Evolutionary conservation across 495 filamentous ascomycete genomes (phyloP).

Genomic region (Penicillium silybi): DNA sequence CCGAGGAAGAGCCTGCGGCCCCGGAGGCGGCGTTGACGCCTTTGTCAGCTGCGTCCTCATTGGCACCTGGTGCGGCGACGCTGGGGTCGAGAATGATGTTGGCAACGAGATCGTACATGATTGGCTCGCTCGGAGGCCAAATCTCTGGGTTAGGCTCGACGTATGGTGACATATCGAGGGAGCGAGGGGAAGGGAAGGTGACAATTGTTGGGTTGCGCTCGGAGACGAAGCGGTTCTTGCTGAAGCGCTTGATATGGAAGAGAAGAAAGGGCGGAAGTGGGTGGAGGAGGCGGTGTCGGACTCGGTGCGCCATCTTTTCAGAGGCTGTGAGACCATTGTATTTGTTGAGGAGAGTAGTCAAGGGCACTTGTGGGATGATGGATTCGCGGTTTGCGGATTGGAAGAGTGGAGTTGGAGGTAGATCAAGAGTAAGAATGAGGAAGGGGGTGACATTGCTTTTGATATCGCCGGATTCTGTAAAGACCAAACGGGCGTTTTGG

Average conservation of each 20-base stretch:
- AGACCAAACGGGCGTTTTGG: slow-evolving; percentile 77
- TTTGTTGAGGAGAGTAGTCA: slow-evolving; percentile 85
- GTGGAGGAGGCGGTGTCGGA: slow-evolving; percentile 85
- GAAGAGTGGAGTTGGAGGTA: slow-evolving; percentile 93
- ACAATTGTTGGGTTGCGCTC: slow-evolving; percentile 99
- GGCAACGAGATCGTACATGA: slow-evolving; percentile 94
- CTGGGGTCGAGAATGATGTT: slow-evolving; percentile 70
- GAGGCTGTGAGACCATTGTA: slow-evolving; percentile 89
- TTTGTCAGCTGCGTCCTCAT: slow-evolving; percentile 76
- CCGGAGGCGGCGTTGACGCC: slow-evolving; percentile 74
- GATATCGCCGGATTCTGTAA: slow-evolving; percentile 84
- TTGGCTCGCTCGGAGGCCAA: slow-evolving; percentile 70
- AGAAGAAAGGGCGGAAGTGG: slow-evolving; percentile 88
- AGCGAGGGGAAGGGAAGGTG: slow-evolving; percentile 74
- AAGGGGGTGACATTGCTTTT: slow-evolving; percentile 72
- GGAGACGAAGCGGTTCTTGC: slow-evolving; percentile 87
- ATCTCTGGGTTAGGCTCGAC: slow-evolving; percentile 68
- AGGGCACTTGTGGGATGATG: slow-evolving; percentile 92
- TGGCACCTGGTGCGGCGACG: slow-evolving; percentile 75
- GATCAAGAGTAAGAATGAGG: slow-evolving; percentile 86
- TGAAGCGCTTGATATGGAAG: slow-evolving; percentile 97
- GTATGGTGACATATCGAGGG: slow-evolving; percentile 83
- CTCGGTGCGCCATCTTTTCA: slow-evolving; percentile 79
- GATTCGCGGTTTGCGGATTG: slow-evolving; percentile 86
- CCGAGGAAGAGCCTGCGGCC: slow-evolving; percentile 41